Percentiles rank a stretch among this genome's conserved stretches.
Evolutionary conservation across 352 stramenopile genomes (phyloP).

Genomic region (Plasmopara muralis): DNA sequence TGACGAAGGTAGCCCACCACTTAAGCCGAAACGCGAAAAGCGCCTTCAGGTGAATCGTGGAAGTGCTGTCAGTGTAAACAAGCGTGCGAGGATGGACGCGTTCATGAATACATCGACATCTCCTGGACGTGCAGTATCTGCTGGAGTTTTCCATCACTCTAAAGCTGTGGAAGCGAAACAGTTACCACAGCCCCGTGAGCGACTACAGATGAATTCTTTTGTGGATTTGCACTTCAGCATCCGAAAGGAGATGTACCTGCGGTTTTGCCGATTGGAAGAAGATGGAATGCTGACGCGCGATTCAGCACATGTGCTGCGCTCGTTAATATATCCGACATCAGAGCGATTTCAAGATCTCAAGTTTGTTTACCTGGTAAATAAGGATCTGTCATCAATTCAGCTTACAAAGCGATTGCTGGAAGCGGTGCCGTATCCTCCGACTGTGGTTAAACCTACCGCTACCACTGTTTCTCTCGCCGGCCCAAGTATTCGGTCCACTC

Average conservation of each 20-base stretch:
- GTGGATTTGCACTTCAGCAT: conserved; percentile 81
- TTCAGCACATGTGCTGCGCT: conserved; percentile 60
- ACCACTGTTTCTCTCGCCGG: conserved; percentile 20
- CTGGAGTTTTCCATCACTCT: conserved; percentile 6
- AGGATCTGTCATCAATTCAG: conserved; percentile 61
- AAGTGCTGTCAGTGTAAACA: conserved; percentile 11
- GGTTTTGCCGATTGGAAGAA: conserved; percentile 74
- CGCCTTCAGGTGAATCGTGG: conserved; percentile 12
- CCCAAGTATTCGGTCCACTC: conserved; percentile 15
- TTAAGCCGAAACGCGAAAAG: conserved; percentile 33
- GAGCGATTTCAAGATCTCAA: conserved; percentile 82
- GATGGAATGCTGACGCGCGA: conserved; percentile 61
- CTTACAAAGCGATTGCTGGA: conserved; percentile 76
- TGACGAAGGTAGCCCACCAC: conserved; percentile 15
- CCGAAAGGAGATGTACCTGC: conserved; percentile 83
- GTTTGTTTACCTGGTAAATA: conserved; percentile 87
- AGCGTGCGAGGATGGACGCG: conserved; percentile 28
- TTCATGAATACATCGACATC: conserved; percentile 17
- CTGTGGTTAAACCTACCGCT: conserved; percentile 27
- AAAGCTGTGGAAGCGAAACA: conserved; percentile 17
- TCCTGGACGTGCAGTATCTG: conserved; percentile 5
- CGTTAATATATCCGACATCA: conserved; percentile 78
- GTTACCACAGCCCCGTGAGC: conserved; percentile 32
- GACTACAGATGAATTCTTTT: conserved; percentile 70
- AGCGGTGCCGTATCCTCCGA: conserved; percentile 42